Conservation (phyloP, 139 green algal genomes). For the Picochlorum sp. region DNA sequence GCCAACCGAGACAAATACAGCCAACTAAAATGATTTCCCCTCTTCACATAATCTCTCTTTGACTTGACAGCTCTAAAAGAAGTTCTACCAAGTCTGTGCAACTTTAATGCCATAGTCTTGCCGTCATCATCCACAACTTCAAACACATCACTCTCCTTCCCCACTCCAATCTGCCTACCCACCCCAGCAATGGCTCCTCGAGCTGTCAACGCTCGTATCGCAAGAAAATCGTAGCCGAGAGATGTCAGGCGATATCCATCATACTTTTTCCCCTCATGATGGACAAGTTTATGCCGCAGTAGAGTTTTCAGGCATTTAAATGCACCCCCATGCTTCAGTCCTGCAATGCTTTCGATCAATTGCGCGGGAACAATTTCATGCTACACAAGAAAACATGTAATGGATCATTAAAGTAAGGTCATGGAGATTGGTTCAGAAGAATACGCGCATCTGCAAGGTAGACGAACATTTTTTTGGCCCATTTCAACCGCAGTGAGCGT, state of each 20-base stretch:
- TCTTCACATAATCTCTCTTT: conserved; percentile 93
- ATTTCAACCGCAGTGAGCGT: conserved; percentile 94
- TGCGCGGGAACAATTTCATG: conserved; percentile 90
- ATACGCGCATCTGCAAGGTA: background rate
- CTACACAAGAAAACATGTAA: conserved; percentile 32
- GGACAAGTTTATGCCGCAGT: conserved; percentile 91
- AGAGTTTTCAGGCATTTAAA: conserved; percentile 75
- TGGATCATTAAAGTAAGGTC: background rate
- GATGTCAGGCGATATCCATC: conserved; percentile 91
- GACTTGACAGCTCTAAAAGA: conserved; percentile 92
- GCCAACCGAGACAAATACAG: conserved; percentile 91
- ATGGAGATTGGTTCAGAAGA: background rate
- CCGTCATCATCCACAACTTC: conserved; percentile 72
- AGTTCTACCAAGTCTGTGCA: conserved; percentile 94
- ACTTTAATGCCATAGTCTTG: conserved; percentile 73
- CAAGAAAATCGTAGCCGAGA: conserved; percentile 96
- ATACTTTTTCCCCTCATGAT: conserved; percentile 88
- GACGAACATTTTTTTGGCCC: conserved; percentile 89
- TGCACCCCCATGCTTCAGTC: conserved; percentile 81
- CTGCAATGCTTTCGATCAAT: conserved; percentile 86
- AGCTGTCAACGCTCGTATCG: conserved; percentile 75
- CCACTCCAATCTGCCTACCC: conserved; percentile 87
- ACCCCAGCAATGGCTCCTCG: conserved; percentile 74
- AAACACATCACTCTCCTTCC: conserved; percentile 95
- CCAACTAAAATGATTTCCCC: conserved; percentile 63